Base-by-base conservation (phyloP, 177 flowering plant genomes). In the Telopea speciosissima region DNA sequence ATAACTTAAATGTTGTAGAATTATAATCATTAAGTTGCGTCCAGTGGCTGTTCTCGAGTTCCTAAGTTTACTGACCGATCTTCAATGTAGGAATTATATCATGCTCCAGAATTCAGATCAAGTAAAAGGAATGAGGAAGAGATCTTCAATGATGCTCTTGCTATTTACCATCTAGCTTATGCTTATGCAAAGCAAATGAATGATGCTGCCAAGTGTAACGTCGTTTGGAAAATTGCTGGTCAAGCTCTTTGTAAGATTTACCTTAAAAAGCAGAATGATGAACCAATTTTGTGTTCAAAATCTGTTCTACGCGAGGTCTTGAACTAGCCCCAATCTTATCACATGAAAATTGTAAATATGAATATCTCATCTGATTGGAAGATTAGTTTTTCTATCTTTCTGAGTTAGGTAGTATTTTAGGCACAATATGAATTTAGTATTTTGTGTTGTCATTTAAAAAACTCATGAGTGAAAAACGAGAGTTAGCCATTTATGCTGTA, bases 201-300 rank as follows among this genome's bases (percentile, higher is more conserved):
- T 5, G 65, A 60, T 0, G 83, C 73, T 0, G 17, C 36, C 0
- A 69, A 63, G 22, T 89, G 92, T 42, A 13, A 77, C 8, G 87
- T 92, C 75, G 88, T 85, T 5, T 90, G 97, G 93, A 90, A 68
- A 58, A 88, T 92, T 62, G 97, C 93, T 10, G 93, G 93, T 25
- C 49, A 78, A 71, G 93, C 87, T 3, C 89, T 92, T 6, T 84
- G 85, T 70, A 70, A 63, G 67, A 13, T 81, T 17, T 73, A 83
- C 68, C 70, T 75, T 0, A 60, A 14, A 8, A 74, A 72, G 33
- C 78, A 72, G 8, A 70, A 68, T 0, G 71, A 76, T 49, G 73
- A 65, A 33, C n/a, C 67, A 0, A 25, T 76, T 25, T 8, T 63
- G 52, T 82, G 85, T 54, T 22, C 61, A 16, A 72, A 62, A 5